Conservation (phyloP, 1,284 basidiomycete species). For the Trichosporon faecale region DNA sequence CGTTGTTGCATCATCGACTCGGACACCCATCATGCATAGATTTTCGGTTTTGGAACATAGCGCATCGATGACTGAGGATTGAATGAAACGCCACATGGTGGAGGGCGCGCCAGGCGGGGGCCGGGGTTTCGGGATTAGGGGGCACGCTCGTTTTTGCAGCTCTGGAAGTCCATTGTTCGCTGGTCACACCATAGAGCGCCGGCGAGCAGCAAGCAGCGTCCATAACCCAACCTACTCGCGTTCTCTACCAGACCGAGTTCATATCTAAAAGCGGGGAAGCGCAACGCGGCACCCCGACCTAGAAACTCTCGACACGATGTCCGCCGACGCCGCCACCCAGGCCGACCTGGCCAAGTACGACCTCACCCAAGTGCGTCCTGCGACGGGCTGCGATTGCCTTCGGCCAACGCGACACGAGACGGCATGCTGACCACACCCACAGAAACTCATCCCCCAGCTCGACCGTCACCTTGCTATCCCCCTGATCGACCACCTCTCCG, state of each 20-base stretch:
- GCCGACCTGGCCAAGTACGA: conserved; percentile 75
- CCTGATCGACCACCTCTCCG: conserved; percentile 78
- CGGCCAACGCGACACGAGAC: not conserved
- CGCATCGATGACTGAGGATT: not conserved
- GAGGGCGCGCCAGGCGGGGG: not conserved
- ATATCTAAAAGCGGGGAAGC: conserved; percentile 11
- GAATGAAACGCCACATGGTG: conserved; percentile 14
- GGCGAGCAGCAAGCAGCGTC: conserved; percentile 11
- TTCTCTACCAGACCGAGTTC: conserved; percentile 19
- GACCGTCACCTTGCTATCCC: conserved; percentile 94
- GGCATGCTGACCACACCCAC: conserved; percentile 35
- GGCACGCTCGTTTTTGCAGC: conserved; percentile 15
- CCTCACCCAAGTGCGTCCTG: conserved; percentile 59
- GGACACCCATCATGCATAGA: conserved; percentile 8
- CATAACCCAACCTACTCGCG: conserved; percentile 17
- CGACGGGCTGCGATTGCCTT: not conserved
- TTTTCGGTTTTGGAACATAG: not conserved
- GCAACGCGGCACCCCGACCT: conserved; percentile 11
- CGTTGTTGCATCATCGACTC: conserved; percentile 5
- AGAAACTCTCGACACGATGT: conserved; percentile 9
- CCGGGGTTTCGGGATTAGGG: conserved; percentile 17
- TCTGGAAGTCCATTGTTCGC: not conserved
- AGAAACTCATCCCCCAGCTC: conserved; percentile 87
- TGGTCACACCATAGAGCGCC: conserved; percentile 6
- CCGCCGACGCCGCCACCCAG: conserved; percentile 9